phyloP scores from a whole-genome alignment of 1,139 yeast genomes.

The Diutina rugosa region DNA sequence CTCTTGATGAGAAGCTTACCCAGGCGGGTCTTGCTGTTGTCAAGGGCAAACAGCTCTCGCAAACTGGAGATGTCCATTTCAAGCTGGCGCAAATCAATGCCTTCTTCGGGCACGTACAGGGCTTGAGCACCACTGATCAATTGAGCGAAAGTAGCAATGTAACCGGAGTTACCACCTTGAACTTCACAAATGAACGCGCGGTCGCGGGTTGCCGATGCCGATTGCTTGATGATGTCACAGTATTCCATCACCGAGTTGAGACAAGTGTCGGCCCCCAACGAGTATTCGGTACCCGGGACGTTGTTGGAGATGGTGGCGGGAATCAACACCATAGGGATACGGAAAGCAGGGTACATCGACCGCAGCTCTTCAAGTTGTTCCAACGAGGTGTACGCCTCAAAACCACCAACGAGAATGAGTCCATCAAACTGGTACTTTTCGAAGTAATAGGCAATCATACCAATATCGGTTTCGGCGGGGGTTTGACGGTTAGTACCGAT shows the following conservation, averaged over 20 bases:
- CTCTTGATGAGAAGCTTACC: conserved; percentile 83
- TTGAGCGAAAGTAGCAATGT: conserved; percentile 58
- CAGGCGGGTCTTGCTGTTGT: conserved; percentile 47
- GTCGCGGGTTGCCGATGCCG: conserved; percentile 69
- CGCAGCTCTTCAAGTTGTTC: conserved; percentile 56
- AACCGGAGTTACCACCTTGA: conserved; percentile 82
- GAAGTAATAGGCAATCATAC: conserved; percentile 65
- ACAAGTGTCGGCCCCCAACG: conserved; percentile 71
- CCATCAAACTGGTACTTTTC: conserved; percentile 67
- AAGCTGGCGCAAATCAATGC: conserved; percentile 42
- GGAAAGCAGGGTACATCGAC: conserved; percentile 52
- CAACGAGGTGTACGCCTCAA: conserved; percentile 63
- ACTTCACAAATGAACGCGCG: conserved; percentile 73
- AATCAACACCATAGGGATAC: conserved; percentile 66
- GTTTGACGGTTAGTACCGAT: conserved; percentile 70
- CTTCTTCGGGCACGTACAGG: conserved; percentile 65
- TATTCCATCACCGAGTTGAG: conserved; percentile 60
- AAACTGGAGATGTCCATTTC: conserved; percentile 50
- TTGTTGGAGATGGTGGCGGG: conserved; percentile 81
- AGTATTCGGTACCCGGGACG: conserved; percentile 77
- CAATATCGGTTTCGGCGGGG: conserved; percentile 55
- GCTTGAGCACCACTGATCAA: conserved; percentile 65
- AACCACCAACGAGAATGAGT: conserved; percentile 64
- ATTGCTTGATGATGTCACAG: conserved; percentile 69
- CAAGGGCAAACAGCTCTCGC: conserved; percentile 42